These are phyloP conservation scores for Cladorrhinum sp. DNA, from an alignment of 2,329 filamentous ascomycete species.

Conservation along the genomic window DNA sequence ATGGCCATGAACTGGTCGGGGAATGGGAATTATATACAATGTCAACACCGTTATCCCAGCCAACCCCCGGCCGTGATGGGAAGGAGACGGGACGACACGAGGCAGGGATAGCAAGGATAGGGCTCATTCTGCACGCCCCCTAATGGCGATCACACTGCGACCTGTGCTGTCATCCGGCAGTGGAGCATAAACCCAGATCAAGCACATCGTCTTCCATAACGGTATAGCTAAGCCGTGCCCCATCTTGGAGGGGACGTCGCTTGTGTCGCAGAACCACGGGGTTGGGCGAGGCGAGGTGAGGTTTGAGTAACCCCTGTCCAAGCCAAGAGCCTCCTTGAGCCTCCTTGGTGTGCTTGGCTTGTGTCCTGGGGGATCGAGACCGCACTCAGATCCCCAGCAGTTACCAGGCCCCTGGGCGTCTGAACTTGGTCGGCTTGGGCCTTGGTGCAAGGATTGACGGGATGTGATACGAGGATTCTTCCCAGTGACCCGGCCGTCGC, in stretches of 20 bases:
- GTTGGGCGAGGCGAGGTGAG: constrained; percentile 11
- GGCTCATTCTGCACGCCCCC: constrained; percentile 21
- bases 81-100: constrained; percentile 17
- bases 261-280: constrained; percentile 21
- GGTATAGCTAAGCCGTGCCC: constrained; percentile 10
- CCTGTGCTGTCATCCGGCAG: constrained; percentile 13
- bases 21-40: constrained; percentile 25
- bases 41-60: not conserved
- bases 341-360: constrained; percentile 14
- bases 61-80: constrained; percentile 12
- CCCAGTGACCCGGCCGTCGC: constrained; percentile 8
- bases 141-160: constrained; percentile 29
- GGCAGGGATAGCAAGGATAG: constrained; percentile 18
- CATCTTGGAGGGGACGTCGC: constrained; percentile 15
- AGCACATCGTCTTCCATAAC: constrained; percentile 7
- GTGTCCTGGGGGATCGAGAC: constrained; percentile 8
- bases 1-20: constrained; percentile 4
- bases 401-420: constrained; percentile 11
- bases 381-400: constrained; percentile 11
- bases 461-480: constrained; percentile 20
- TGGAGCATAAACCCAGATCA: constrained; percentile 19
- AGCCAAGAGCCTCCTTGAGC: constrained; percentile 19
- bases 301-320: constrained; percentile 7
- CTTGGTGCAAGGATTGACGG: constrained; percentile 10
- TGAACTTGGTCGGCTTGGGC: constrained; percentile 9